Evolutionary conservation across 2,329 filamentous ascomycete species (phyloP), one percentile per base, ranked within the genome.

Genomic region (Lasiodiplodia citricola): DNA sequence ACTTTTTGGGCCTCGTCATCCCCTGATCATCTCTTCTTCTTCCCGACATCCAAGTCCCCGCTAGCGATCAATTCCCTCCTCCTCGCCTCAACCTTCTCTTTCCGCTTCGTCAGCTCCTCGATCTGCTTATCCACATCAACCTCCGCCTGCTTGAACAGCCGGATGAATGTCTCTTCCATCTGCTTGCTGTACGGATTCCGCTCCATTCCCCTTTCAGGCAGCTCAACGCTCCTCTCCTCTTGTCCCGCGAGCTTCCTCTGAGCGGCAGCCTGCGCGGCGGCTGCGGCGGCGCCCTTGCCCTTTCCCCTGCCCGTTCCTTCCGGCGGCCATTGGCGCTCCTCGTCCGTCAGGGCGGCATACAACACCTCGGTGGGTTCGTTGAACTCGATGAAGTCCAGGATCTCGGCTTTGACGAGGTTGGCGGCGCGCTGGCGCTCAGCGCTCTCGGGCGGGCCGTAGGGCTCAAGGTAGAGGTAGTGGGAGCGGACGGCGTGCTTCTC

Each of bases 401-500:
- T 90, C 86, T 96, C 95, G 63, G 90, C 88, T 38, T 90, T 84
- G 55, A 98, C 90, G 75, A 91, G 72, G 82, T 81, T 82, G 88
- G 82, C 75, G 31, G 70, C 70, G 51, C 79, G 75, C 70, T 80
- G 77, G 83, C 88, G 92, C 78, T 91, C 89, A 66, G 88, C 90
- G 69, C 81, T 80, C 75, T 96, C 92, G 69, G 77, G 74, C 25
- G 82, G 86, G 18, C 94, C 94, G 79, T 95, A 99, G 2, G 95
- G 93, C 77, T 97, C 94, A 13, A 99, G 86, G 66, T 94, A 92
- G 68, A 99, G 84, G 76, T 94, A 93, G 80, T 98, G 96, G 84
- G 96, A 97, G 2, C 97, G 83, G n/a, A 94, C 96, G 81, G 97
- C 93, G 4, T 95, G 92, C 80, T 99, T 99, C 84, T 99, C 96